Conservation (phyloP, 345 rosid genomes). For the Eucalyptus shirleyi region DNA sequence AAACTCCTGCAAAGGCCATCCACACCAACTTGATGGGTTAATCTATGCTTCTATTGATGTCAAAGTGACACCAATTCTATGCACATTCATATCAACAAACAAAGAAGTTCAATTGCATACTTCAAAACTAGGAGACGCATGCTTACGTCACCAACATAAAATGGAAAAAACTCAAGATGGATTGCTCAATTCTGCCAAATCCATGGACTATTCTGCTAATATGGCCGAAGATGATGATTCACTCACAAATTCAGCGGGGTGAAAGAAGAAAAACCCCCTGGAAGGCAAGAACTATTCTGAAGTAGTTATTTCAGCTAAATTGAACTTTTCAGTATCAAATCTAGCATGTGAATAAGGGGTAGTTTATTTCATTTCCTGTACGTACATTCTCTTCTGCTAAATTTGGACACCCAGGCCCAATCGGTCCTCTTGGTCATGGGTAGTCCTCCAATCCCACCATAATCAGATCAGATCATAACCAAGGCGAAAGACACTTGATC, state of each 20-base stretch:
- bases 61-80: neutral
- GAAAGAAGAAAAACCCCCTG: neutral
- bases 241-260: neutral
- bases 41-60: neutral
- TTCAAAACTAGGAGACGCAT: neutral
- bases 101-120: neutral
- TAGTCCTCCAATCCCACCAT: neutral
- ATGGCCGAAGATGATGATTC: neutral
- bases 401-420: neutral
- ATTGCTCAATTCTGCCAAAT: neutral
- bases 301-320: neutral
- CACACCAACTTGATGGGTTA: neutral
- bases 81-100: neutral
- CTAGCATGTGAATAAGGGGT: neutral
- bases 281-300: neutral
- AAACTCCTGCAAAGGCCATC: neutral
- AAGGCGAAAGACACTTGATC: neutral
- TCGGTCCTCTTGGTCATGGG: neutral
- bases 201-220: neutral
- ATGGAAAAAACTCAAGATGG: neutral
- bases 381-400: neutral
- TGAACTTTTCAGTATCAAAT: neutral
- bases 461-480: neutral
- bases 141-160: neutral
- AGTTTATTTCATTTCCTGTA: neutral